Evolutionary conservation across 2,329 filamentous ascomycete species (phyloP), one percentile per base, ranked within the genome.

Genomic region (Penicillium nordicum): DNA sequence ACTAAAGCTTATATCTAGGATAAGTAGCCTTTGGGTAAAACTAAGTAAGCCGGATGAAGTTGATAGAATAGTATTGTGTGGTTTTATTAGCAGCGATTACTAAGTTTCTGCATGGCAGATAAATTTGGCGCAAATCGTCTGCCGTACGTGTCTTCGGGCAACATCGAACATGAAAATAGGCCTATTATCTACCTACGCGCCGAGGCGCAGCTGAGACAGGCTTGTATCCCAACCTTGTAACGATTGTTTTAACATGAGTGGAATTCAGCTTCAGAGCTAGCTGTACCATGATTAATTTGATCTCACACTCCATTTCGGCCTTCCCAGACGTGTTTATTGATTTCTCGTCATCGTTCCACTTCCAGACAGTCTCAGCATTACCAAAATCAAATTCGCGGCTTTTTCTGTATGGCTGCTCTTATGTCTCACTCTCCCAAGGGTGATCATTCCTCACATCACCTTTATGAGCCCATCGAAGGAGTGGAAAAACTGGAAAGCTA

Each of bases 401-500:
- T 46, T 40, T 32, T 16, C 50, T 53, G 25, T 27, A 46, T 27
- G 1, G 8, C 42, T n/a, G 14, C 34, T n/a, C 34, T 32, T 5
- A 46, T 11, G 11, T 46, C 42, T 46, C 42, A 53, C 23, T 38
- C 50, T 52, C 12, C 18, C 47, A 42, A 45, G 8, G 25, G 12
- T 38, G 32, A 32, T 34, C 25, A 18, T 18, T 18, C 14, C n/a
- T 25, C 18, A 14, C 12, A 18, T 34, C 48, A 50, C 12, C 27
- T 50, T 41, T 50, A 50, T 50, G 48, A 42, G 18, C 60, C 62
- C 23, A 43, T 64, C 34, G 66, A 68, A 29, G 50, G 45, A 16
- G 56, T 65, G 4, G 63, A 67, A 52, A 59, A 47, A 61, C 53
- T 69, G 16, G 60, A 65, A 53, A 52, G 56, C 38, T 71, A 71